Evolutionary conservation across 257 asterid genomes (phyloP).

Genomic region (Echium plantagineum): DNA sequence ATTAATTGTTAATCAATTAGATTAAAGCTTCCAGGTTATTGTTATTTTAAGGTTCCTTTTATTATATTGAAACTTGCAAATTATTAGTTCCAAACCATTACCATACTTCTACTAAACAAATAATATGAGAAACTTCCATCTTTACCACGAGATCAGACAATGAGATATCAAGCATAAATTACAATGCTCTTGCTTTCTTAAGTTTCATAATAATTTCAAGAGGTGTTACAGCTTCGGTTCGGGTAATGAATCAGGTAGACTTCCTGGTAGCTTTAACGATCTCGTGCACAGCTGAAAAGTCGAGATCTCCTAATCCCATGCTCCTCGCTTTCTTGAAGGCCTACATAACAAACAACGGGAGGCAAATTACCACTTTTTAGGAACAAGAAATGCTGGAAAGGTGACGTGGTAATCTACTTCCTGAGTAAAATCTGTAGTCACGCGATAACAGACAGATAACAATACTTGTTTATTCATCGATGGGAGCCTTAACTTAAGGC

Average conservation of each 20-base stretch:
- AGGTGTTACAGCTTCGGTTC: neutral
- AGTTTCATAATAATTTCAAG: neutral
- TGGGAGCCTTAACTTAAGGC: too few relatives aligned
- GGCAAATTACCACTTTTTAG: neutral
- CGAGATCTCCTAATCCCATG: constrained; percentile 79
- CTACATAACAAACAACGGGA: constrained; percentile 21
- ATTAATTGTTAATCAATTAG: too few relatives aligned
- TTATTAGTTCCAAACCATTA: neutral
- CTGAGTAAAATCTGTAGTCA: neutral
- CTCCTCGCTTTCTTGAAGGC: constrained; percentile 84
- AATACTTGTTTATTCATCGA: too few relatives aligned
- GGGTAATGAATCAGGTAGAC: constrained; percentile 16
- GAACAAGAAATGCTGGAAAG: too few relatives aligned
- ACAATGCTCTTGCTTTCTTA: neutral
- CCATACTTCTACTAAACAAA: neutral
- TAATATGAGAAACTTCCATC: neutral
- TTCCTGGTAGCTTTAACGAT: constrained; percentile 32
- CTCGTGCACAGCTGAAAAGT: constrained; percentile 82
- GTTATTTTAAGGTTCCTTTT: too few relatives aligned
- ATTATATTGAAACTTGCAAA: neutral
- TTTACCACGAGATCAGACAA: neutral
- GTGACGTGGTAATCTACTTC: neutral
- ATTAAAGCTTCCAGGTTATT: too few relatives aligned
- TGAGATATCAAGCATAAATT: neutral
- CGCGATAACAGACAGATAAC: neutral